Percentiles rank a stretch among this genome's conserved stretches.
Conservation (phyloP, 1,139 yeast species). For the Kluyveromyces sp. region DNA sequence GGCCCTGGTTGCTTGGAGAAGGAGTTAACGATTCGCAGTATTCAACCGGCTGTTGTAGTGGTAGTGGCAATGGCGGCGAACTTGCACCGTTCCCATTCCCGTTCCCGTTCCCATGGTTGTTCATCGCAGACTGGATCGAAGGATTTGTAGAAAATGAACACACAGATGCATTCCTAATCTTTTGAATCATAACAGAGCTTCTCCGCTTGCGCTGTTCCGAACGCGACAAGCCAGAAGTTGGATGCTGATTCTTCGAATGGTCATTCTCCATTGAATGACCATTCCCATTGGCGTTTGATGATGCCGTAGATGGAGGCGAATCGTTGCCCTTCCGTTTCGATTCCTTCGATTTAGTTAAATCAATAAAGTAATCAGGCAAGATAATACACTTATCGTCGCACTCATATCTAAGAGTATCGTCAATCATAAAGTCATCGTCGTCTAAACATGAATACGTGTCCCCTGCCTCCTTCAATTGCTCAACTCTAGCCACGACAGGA, state of each 20-base stretch:
- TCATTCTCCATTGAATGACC: not conserved
- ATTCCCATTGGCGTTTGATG: not conserved
- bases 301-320: constrained; percentile 2
- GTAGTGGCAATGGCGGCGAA: too few relatives aligned
- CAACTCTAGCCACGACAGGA: constrained; percentile 14
- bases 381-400: constrained; percentile 13
- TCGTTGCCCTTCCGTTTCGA: constrained; percentile 12
- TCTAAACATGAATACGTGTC: constrained; percentile 15
- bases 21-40: constrained; percentile 4
- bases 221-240: constrained; percentile 6
- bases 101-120: not conserved
- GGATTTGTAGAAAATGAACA: constrained; percentile 15
- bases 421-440: constrained; percentile 15
- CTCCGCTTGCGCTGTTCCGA: constrained; percentile 20
- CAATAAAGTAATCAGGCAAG: constrained; percentile 19
- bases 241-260: not conserved
- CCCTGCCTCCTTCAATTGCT: constrained; percentile 10
- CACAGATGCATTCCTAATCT: constrained; percentile 17
- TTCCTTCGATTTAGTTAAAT: constrained; percentile 21
- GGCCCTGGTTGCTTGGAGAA: constrained; percentile 5
- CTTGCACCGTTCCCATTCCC: too few relatives aligned
- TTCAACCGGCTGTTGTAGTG: too few relatives aligned
- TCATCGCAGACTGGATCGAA: constrained; percentile 12
- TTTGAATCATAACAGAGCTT: constrained; percentile 18
- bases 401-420: constrained; percentile 14